Evolutionary conservation across 345 rosid genomes (phyloP), one percentile per base, ranked within the genome.

Genomic region (Euclidium syriacum): DNA sequence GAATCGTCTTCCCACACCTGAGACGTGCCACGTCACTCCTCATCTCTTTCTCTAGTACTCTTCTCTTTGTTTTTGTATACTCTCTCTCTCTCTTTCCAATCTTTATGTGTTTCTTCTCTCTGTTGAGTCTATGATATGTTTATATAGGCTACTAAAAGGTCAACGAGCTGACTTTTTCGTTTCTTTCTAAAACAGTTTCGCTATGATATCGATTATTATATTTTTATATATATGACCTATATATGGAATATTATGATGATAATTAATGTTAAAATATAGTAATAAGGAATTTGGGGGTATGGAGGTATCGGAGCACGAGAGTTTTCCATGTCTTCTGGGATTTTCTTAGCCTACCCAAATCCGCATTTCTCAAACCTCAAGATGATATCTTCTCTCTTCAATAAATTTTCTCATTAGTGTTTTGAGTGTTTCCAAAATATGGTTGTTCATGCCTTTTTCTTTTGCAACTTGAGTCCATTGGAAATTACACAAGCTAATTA

Each of bases 311-410:
- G 69, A 77, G 73, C 73, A 72, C 44, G 87, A 77, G 91, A 90
- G 80, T 72, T 71, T 44, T 79, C 95, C 95, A 65, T 86, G 92
- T 87, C 84, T 74, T 64, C 26, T 62, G 91, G 88, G 90, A 87
- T 90, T 68, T 89, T 58, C 73, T 71, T 40, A 59, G 78, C 58
- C 79, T 73, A 62, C 77, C 73, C 81, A 24, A 65, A 62, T 71
- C 75, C 52, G 48, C 9, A 48, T 32, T 54, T 60, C 67, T 59
- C 68, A 54, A 47, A 70, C 74, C 69, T 62, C 75, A 71, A 71
- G 70, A 56, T 49, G 57, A 56, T 39, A 39, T 63, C 52, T 63
- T 70, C 58, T 62, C 69, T 39, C 58, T 10, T 56, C 65, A 55
- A 69, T 69, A 61, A 52, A 61, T 61, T 69, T 61, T 53, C 56